These are phyloP conservation scores for Sporobolus alterniflorus DNA, from an alignment of 202 grass and related monocot genomes.

Conservation along the genomic window DNA sequence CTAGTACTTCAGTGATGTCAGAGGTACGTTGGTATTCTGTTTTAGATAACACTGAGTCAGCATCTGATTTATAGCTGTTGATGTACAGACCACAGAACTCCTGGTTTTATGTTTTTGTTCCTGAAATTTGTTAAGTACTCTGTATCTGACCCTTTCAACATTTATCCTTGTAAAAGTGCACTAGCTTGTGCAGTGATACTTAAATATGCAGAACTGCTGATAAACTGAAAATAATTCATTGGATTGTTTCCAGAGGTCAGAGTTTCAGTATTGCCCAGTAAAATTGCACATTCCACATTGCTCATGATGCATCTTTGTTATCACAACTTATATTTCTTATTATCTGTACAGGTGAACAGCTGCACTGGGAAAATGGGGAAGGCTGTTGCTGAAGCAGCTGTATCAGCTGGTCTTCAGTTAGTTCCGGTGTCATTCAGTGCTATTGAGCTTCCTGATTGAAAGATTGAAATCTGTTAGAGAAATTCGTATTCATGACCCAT, in stretches of 20 bases:
- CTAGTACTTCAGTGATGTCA: background rate
- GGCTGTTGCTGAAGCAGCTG: conserved; percentile 72
- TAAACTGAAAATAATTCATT: background rate
- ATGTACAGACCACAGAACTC: background rate
- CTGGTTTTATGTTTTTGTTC: background rate
- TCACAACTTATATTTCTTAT: background rate
- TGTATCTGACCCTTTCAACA: too few relatives aligned
- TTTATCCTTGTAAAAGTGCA: background rate
- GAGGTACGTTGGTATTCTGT: background rate
- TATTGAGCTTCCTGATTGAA: conserved; percentile 59
- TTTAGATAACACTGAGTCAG: background rate
- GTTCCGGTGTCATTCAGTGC: conserved; percentile 83
- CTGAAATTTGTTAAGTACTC: background rate
- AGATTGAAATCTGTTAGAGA: conserved; percentile 63
- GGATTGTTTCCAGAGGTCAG: background rate
- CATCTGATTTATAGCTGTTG: background rate
- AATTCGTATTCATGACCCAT: conserved; percentile 66
- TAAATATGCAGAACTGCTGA: background rate
- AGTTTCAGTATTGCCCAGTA: background rate
- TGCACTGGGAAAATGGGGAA: conserved; percentile 91
- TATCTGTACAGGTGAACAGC: conserved; percentile 71
- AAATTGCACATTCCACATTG: conserved; percentile 12
- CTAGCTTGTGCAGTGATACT: background rate
- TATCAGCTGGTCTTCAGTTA: conserved; percentile 80
- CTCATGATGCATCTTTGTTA: background rate